These are phyloP conservation scores for Amphibolis antarctica DNA, from an alignment of 106 monocot species.

Conservation along the genomic window DNA sequence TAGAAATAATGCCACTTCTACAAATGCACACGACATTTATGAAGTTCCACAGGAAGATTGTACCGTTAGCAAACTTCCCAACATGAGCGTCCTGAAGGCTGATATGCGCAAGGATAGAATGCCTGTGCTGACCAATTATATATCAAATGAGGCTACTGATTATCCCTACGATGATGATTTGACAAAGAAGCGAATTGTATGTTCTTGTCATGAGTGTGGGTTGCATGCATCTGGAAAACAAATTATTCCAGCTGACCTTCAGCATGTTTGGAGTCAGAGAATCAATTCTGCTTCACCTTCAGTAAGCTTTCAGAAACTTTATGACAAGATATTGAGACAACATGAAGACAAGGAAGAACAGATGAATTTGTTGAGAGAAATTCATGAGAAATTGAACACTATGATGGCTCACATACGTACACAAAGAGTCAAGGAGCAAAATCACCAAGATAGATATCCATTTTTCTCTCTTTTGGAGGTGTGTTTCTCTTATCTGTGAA, in stretches of 20 bases:
- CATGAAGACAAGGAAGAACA: conserved; percentile 4
- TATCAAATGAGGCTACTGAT: not conserved
- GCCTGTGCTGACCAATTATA: not conserved
- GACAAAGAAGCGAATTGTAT: not conserved
- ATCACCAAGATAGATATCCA: not conserved
- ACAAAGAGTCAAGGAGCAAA: not conserved
- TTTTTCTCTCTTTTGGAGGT: conserved; percentile 9
- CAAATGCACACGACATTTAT: conserved; percentile 1
- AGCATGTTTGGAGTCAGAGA: not conserved
- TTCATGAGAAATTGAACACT: not conserved
- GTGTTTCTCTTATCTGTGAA: not conserved
- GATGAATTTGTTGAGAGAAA: conserved; percentile 3
- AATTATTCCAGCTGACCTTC: not conserved
- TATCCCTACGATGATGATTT: not conserved
- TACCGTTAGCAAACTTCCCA: not conserved
- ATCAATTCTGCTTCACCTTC: not conserved
- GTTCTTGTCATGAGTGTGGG: not conserved
- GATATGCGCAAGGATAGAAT: not conserved
- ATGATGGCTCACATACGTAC: not conserved
- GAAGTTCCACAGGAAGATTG: not conserved
- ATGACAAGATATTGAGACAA: not conserved
- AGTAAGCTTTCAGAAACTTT: not conserved
- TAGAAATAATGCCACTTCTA: not conserved
- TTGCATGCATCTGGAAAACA: not conserved
- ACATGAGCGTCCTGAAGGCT: not conserved